These are phyloP conservation scores for Solanum chiquidenum DNA, from an alignment of 257 asterid genomes.

Conservation along the genomic window DNA sequence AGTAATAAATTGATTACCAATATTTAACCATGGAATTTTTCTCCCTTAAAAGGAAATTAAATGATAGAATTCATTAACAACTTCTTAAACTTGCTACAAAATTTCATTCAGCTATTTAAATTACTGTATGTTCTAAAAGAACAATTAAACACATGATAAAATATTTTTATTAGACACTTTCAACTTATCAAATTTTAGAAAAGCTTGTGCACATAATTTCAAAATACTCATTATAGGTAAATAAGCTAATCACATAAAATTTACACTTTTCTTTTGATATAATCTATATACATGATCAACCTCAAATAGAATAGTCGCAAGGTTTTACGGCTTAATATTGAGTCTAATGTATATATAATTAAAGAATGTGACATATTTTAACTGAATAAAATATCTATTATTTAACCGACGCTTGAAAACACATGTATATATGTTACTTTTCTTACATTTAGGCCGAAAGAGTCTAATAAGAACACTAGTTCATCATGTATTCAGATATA, in stretches of 20 bases:
- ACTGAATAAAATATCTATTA: not conserved
- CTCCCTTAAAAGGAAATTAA: not conserved
- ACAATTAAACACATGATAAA: not conserved
- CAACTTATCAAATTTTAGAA: not conserved
- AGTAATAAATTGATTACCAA: not conserved
- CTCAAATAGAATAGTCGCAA: not conserved
- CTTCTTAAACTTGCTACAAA: not conserved
- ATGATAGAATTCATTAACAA: not conserved
- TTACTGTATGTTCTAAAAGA: not conserved
- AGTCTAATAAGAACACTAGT: not conserved
- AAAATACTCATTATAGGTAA: not conserved
- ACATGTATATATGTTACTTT: not conserved
- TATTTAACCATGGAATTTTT: not conserved
- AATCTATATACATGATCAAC: not conserved
- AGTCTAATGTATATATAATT: not conserved
- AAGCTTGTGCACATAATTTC: not conserved
- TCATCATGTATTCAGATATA: rapidly evolving
- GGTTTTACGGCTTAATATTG: not conserved
- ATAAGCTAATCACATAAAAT: not conserved
- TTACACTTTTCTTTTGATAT: not conserved
- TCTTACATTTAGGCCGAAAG: not conserved
- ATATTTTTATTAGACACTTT: not conserved
- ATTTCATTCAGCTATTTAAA: not conserved
- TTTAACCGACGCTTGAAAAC: not conserved
- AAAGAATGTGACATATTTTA: not conserved